Evolutionary conservation across 306 rosid genomes (phyloP).

Genomic region (Erythrophleum fordii): DNA sequence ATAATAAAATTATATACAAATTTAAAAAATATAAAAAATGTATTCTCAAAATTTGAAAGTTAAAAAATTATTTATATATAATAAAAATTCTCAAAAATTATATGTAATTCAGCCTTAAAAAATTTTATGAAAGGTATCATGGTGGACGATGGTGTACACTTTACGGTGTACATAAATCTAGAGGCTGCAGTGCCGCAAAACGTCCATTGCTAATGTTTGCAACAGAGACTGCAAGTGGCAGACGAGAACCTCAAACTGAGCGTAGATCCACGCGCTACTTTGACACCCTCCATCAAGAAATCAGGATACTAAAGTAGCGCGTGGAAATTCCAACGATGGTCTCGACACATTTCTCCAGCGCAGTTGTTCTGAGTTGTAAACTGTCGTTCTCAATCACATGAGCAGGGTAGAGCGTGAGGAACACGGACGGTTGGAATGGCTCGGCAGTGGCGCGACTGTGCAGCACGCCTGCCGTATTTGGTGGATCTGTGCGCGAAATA

Average conservation of each 20-base stretch:
- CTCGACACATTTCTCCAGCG: background rate
- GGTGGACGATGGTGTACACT: background rate
- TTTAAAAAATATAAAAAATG: too few relatives aligned
- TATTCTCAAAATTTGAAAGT: too few relatives aligned
- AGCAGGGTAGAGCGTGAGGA: background rate
- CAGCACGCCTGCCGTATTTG: background rate
- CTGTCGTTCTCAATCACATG: constrained; percentile 3
- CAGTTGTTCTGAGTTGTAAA: background rate
- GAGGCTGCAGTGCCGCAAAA: constrained; percentile 7
- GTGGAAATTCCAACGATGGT: background rate
- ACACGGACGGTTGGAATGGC: background rate
- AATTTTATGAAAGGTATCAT: background rate
- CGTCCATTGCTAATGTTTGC: background rate
- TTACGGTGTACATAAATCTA: background rate
- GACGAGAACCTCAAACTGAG: too few relatives aligned
- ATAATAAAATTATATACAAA: too few relatives aligned
- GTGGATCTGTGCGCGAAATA: background rate
- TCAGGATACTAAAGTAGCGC: background rate
- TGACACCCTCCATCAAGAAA: background rate
- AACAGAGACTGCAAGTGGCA: constrained; percentile 9
- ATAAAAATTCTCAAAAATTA: too few relatives aligned
- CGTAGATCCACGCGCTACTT: background rate
- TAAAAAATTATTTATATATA: too few relatives aligned
- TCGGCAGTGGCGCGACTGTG: background rate
- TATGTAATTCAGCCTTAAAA: too few relatives aligned